A percentile compares a stretch with the other conserved stretches of the same genome.
phyloP scores from a whole-genome alignment of 768 basidiomycete genomes.

The Lyophyllum decastes region DNA sequence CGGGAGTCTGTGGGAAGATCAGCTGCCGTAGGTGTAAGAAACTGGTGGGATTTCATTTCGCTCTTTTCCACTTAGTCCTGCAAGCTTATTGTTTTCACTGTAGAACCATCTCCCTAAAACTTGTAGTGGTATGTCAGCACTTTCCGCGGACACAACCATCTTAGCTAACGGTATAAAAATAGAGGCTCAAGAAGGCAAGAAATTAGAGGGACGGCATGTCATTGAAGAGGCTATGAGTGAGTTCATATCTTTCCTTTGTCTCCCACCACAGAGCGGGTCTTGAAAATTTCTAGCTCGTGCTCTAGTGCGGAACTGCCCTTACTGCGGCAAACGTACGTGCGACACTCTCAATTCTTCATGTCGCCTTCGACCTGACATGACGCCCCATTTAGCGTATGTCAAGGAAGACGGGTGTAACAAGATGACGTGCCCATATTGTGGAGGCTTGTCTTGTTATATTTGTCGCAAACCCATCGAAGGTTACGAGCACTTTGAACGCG shows the following conservation, averaged over 20 bases:
- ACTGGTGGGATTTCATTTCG: conserved; percentile 36
- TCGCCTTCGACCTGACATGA: background rate
- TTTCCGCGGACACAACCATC: too few relatives aligned
- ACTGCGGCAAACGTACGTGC: conserved; percentile 60
- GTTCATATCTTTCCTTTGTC: conserved; percentile 15
- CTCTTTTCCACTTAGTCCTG: background rate
- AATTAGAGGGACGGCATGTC: conserved; percentile 54
- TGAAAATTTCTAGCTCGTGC: conserved; percentile 49
- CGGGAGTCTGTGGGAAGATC: conserved; percentile 63
- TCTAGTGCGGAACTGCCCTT: conserved; percentile 74
- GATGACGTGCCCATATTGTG: conserved; percentile 64
- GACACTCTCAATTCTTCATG: background rate
- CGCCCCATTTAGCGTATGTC: conserved; percentile 8
- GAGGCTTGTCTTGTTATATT: conserved; percentile 67
- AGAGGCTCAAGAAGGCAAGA: conserved; percentile 12
- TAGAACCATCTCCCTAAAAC: conserved; percentile 70
- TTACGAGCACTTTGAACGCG: conserved; percentile 59
- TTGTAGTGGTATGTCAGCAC: conserved; percentile 23
- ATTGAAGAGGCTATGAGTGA: conserved; percentile 84
- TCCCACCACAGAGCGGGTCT: background rate
- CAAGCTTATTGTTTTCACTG: background rate
- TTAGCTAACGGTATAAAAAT: too few relatives aligned
- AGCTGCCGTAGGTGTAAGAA: conserved; percentile 72
- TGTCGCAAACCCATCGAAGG: conserved; percentile 64
- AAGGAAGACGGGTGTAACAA: conserved; percentile 63